Percentiles rank a stretch among this genome's conserved stretches.
Evolutionary conservation across 2,329 filamentous ascomycete species (phyloP).

Genomic region (Teratosphaeria epicoccoides): DNA sequence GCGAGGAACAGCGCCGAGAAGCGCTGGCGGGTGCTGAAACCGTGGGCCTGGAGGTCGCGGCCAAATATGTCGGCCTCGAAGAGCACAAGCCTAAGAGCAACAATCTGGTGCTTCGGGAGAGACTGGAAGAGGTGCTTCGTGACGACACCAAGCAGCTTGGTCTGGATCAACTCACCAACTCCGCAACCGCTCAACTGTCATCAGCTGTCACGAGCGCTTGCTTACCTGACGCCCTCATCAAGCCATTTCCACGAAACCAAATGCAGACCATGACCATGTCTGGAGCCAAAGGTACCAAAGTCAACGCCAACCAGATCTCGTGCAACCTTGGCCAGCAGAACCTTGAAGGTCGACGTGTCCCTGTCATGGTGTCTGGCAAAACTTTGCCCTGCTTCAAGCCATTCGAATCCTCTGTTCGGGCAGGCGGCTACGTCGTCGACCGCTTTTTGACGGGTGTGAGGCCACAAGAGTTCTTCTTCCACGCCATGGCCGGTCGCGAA

Average conservation of each 20-base stretch:
- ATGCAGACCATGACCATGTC: constrained; percentile 99
- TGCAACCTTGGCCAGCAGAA: constrained; percentile 96
- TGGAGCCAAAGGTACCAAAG: constrained; percentile 81
- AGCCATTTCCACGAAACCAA: constrained; percentile 90
- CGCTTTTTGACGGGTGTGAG: constrained; percentile 96
- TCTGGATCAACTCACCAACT: constrained; percentile 79
- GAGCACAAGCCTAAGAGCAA: constrained; percentile 50
- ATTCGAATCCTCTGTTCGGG: constrained; percentile 78
- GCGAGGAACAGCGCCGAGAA: constrained; percentile 60
- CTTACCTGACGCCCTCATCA: constrained; percentile 71
- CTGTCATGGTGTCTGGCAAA: constrained; percentile 96
- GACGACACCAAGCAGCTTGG: constrained; percentile 86
- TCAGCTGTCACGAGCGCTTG: constrained; percentile 67
- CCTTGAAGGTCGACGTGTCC: constrained; percentile 86
- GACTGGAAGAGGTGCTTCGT: constrained; percentile 79
- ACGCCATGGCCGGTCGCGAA: constrained; percentile 98
- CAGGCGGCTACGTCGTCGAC: constrained; percentile 86
- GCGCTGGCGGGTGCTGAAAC: constrained; percentile 56
- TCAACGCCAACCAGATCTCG: constrained; percentile 96
- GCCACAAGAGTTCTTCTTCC: constrained; percentile 97
- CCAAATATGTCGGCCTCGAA: constrained; percentile 78
- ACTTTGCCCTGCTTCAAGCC: constrained; percentile 87
- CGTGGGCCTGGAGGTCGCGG: constrained; percentile 68
- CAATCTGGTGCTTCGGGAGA: constrained; percentile 60
- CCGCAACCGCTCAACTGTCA: constrained; percentile 58